Base-by-base conservation (phyloP, 345 rosid species). In the Microcos paniculata region DNA sequence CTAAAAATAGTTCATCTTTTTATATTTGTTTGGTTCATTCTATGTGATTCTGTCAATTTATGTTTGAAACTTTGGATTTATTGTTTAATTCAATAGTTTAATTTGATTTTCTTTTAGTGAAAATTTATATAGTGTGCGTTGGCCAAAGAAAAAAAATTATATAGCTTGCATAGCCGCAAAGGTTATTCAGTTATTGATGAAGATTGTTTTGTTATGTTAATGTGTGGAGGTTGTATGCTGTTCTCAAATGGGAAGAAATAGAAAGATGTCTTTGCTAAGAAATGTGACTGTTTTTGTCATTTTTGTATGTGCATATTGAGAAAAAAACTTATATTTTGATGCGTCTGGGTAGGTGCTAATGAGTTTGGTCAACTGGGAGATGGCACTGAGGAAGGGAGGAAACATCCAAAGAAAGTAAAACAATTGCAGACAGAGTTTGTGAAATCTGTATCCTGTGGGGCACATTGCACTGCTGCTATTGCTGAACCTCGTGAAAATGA, bases 321-420 rank as follows among this genome's bases (percentile, higher is more conserved):
- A 13, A 51, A 51, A 15, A 18, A 11, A 35, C 6, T 7, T 15
- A 28, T 70, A 30, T 33, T 51, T 51, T 51, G 61, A n/a, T 70
- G 43, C 61, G 30, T 75, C 53, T 64, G 78, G 69, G 55, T 76
- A 94, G 98, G 98, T 78, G 92, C 90, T 62, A 93, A 95, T 84
- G 97, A 92, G 75, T 96, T 89, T 77, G 98, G 97, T 76, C 99
- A 94, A 83, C 78, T 96, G 87, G 99, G 99, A 79, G 99, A 96
- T 88, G 98, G 99, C 73, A 87, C 92, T 11, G 99, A 96, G 89
- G 89, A 88, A 78, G 87, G 86, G 42, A 87, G 90, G 80, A 94
- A 94, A 77, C 73, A 84, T 81, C 98, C 99, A 42, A 79, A 82
- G 79, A 94, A 90, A 82, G 95, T 96, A 71, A 90, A 87, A 79